Conservation (phyloP, 73 alveolate species). For the Blepharisma stoltei region DNA sequence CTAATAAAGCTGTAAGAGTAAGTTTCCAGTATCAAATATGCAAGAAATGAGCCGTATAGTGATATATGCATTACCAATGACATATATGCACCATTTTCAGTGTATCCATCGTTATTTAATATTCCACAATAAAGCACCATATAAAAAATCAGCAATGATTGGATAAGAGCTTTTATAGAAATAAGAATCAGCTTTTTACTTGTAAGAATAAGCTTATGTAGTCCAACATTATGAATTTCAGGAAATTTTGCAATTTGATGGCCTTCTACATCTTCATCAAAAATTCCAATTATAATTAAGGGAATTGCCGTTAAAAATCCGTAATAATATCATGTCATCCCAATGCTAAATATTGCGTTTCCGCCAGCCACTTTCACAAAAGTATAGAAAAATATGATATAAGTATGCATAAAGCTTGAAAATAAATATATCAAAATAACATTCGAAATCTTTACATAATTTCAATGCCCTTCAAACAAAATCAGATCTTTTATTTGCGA, state of each 20-base stretch:
- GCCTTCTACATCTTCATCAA: neutral
- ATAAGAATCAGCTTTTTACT: neutral
- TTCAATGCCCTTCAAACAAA: constrained; percentile 7
- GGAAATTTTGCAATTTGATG: neutral
- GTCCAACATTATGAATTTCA: neutral
- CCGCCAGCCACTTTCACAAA: neutral
- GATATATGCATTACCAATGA: too few relatives aligned
- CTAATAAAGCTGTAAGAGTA: too few relatives aligned
- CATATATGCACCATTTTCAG: too few relatives aligned
- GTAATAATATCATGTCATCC: neutral
- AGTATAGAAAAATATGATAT: constrained; percentile 1
- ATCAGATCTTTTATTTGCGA: neutral
- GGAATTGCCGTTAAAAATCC: neutral
- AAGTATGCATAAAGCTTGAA: neutral
- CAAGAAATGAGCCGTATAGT: too few relatives aligned
- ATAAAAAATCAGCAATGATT: neutral
- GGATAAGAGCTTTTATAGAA: neutral
- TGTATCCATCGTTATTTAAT: too few relatives aligned
- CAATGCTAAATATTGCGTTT: neutral
- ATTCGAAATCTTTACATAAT: constrained; percentile 10
- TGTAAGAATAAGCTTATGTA: neutral
- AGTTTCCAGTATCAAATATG: too few relatives aligned
- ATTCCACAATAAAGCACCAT: too few relatives aligned
- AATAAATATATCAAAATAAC: neutral
- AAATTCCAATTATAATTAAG: constrained; percentile 15